Percentiles rank a stretch among this genome's conserved stretches.
Conservation (phyloP, 2,329 filamentous ascomycete genomes). For the Byssoonygena ceratinophila region DNA sequence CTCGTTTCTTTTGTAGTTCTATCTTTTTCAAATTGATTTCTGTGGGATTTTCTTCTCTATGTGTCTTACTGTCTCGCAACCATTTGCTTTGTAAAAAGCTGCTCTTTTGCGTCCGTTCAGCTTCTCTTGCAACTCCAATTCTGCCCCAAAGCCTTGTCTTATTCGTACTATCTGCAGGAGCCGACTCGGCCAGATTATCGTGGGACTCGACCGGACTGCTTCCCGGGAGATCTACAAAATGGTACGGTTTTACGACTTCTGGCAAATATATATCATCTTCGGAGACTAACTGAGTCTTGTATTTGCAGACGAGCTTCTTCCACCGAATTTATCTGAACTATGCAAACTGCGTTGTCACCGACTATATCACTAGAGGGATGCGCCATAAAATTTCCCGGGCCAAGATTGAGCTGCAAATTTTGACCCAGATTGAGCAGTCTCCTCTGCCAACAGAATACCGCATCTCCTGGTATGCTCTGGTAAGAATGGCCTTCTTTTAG, state of each 20-base stretch:
- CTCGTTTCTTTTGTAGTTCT: neutral
- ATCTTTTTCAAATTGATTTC: neutral
- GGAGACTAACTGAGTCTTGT: neutral
- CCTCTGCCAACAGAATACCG: constrained; percentile 18
- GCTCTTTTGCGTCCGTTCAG: neutral
- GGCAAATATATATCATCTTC: neutral
- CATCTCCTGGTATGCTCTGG: constrained; percentile 21
- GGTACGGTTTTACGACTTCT: neutral
- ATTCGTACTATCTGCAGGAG: no score
- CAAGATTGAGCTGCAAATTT: constrained; percentile 20
- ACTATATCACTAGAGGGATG: constrained; percentile 13
- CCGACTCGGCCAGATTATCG: no score
- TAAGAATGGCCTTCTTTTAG: constrained; percentile 5
- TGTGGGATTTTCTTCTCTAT: neutral
- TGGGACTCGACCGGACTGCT: no score
- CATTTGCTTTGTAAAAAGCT: neutral
- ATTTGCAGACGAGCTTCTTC: constrained; percentile 12
- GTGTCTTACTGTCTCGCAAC: neutral
- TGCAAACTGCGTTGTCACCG: constrained; percentile 17
- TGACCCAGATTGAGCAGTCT: constrained; percentile 18
- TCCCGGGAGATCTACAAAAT: neutral
- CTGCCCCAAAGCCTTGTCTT: no score
- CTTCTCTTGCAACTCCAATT: neutral
- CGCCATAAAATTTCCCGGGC: constrained; percentile 18
- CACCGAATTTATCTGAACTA: constrained; percentile 19